Evolutionary conservation across 2,329 filamentous ascomycete genomes (phyloP).

Genomic region (Aaosphaeria arxii): DNA sequence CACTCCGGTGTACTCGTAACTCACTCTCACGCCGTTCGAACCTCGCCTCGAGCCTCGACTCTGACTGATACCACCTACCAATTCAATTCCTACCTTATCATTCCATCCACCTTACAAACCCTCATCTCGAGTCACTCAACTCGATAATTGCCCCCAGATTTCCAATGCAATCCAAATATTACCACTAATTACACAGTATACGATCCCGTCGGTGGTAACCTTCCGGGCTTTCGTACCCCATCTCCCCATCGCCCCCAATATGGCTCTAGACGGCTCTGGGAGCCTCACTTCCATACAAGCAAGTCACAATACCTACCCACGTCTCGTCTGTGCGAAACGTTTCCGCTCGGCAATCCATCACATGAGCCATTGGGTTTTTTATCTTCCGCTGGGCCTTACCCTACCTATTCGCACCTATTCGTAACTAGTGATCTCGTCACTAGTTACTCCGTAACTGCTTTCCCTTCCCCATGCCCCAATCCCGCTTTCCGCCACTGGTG

Average conservation of each 20-base stretch:
- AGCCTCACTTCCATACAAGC: constrained; percentile 7
- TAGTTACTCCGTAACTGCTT: too few relatives aligned
- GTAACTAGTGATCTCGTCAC: too few relatives aligned
- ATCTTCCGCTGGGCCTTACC: constrained; percentile 13
- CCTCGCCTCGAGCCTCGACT: too few relatives aligned
- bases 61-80: too few relatives aligned
- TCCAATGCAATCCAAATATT: neutral
- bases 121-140: constrained; percentile 3
- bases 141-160: neutral
- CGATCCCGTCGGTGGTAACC: neutral
- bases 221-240: neutral
- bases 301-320: neutral
- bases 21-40: too few relatives aligned
- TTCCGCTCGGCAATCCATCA: constrained; percentile 15
- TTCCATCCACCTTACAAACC: too few relatives aligned
- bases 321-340: constrained; percentile 12
- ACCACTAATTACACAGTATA: too few relatives aligned
- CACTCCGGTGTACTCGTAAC: too few relatives aligned
- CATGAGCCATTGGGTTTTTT: constrained; percentile 24
- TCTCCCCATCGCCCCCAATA: neutral
- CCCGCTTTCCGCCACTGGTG: too few relatives aligned
- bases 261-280: neutral
- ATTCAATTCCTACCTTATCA: too few relatives aligned
- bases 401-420: too few relatives aligned
- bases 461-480: too few relatives aligned